A percentile compares a stretch with the other conserved stretches of the same genome.
Evolutionary conservation across 2,329 filamentous ascomycete species (phyloP).

Genomic region (Phoma sp.): DNA sequence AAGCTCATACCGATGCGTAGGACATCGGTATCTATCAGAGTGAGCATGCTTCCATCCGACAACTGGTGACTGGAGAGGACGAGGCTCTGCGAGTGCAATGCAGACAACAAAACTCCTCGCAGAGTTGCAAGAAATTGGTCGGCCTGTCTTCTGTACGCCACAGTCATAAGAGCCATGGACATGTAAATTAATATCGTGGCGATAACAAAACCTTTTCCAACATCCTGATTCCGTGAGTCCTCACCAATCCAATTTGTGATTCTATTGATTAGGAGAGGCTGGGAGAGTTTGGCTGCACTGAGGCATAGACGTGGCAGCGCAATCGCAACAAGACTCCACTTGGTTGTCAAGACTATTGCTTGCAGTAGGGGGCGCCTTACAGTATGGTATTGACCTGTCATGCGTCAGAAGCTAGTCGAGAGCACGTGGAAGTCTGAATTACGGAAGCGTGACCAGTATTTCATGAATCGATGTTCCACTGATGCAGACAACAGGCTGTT

Average conservation of each 20-base stretch:
- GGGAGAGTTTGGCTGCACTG: neutral
- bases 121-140: too few species aligned
- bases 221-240: too few species aligned
- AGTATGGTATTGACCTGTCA: neutral
- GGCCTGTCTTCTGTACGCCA: too few species aligned
- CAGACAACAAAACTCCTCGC: too few species aligned
- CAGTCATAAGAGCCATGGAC: too few species aligned
- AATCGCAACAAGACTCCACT: neutral
- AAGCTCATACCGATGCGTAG: neutral
- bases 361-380: neutral
- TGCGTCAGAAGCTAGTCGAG: too few species aligned
- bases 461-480: neutral
- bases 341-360: neutral
- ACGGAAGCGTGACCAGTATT: neutral
- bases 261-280: too few species aligned
- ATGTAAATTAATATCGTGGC: too few species aligned
- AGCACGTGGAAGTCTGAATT: neutral
- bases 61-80: too few species aligned
- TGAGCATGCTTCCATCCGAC: neutral
- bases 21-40: neutral
- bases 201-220: too few species aligned
- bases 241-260: too few species aligned
- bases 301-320: neutral
- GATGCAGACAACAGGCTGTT: neutral
- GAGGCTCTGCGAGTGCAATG: too few species aligned